These are phyloP conservation scores for Pythium brassicae DNA, from an alignment of 352 stramenopile genomes.

Conservation along the genomic window DNA sequence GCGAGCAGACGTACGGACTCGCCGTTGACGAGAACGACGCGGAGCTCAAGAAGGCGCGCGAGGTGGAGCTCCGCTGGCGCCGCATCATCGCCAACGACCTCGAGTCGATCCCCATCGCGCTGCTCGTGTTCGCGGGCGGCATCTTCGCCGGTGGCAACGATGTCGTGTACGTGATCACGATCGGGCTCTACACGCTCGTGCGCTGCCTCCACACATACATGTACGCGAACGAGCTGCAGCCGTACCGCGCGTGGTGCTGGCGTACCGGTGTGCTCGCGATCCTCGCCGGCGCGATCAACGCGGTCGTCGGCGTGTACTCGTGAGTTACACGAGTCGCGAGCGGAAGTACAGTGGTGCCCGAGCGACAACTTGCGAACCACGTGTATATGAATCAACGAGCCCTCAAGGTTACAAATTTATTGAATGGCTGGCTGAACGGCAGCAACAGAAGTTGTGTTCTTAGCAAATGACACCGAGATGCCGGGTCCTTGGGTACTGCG, in stretches of 20 bases:
- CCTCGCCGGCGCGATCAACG: slow-evolving; percentile 23
- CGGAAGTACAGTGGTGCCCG: too few species aligned
- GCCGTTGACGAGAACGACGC: slow-evolving; percentile 22
- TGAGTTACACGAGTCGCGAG: too few species aligned
- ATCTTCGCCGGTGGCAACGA: slow-evolving; percentile 34
- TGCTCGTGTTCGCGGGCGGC: slow-evolving; percentile 32
- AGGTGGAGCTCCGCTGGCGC: slow-evolving; percentile 39
- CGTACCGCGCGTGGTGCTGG: slow-evolving; percentile 27
- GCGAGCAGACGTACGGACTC: slow-evolving; percentile 35
- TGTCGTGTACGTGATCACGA: slow-evolving; percentile 26
- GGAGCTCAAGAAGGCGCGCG: slow-evolving; percentile 25
- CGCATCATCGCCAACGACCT: slow-evolving; percentile 50
- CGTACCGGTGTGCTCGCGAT: slow-evolving; percentile 14
- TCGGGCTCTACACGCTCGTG: slow-evolving; percentile 30
- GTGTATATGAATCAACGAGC: background rate
- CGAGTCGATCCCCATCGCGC: slow-evolving; percentile 40
- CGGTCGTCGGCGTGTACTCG: slow-evolving; percentile 15
- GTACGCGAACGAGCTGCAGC: slow-evolving; percentile 31
- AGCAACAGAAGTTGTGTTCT: too few species aligned
- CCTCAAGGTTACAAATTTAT: too few species aligned
- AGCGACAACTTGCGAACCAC: too few species aligned
- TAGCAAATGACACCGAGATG: slow-evolving; percentile 89
- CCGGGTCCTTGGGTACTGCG: slow-evolving; percentile 73
- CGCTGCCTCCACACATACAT: slow-evolving; percentile 34
- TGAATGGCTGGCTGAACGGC: too few species aligned